phyloP scores from a whole-genome alignment of 2,329 filamentous ascomycete species.

The Ophiostoma populinum region DNA sequence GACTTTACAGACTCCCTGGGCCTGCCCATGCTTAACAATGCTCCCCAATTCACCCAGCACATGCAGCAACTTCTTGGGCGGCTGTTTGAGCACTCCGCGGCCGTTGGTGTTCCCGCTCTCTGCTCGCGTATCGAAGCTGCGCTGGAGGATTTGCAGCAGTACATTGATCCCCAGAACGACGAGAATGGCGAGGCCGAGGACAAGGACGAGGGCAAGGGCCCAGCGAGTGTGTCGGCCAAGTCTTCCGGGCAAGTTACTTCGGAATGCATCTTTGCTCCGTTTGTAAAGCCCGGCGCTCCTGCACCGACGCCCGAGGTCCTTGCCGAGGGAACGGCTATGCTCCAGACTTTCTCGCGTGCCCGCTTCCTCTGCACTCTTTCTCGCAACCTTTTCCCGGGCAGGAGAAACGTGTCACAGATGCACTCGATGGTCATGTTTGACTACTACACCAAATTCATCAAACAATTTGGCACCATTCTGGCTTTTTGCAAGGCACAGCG shows the following conservation, averaged over 20 bases:
- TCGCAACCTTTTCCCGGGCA: slow-evolving; percentile 54
- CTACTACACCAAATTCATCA: slow-evolving; percentile 58
- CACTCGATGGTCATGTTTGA: slow-evolving; percentile 69
- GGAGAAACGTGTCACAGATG: slow-evolving; percentile 50
- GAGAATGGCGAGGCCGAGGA: background rate
- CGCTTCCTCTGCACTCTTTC: slow-evolving; percentile 63
- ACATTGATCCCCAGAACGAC: slow-evolving; percentile 28
- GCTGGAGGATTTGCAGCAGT: slow-evolving; percentile 47
- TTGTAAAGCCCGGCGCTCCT: slow-evolving; percentile 31
- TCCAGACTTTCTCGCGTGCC: slow-evolving; percentile 61
- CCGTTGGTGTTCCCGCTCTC: slow-evolving; percentile 67
- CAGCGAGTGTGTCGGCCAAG: too few species aligned
- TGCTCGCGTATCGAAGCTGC: slow-evolving; percentile 56
- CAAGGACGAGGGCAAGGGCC: background rate
- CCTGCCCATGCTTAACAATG: slow-evolving; percentile 56
- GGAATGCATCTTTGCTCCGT: slow-evolving; percentile 60
- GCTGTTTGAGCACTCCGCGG: slow-evolving; percentile 64
- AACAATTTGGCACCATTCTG: slow-evolving; percentile 60
- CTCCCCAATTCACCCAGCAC: slow-evolving; percentile 48
- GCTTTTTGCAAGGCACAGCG: slow-evolving; percentile 74
- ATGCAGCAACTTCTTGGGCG: slow-evolving; percentile 59
- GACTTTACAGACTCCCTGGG: slow-evolving; percentile 73
- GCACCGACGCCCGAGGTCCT: slow-evolving; percentile 20
- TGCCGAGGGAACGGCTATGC: slow-evolving; percentile 53
- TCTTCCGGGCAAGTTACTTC: too few species aligned